Base-by-base conservation (phyloP, 1,284 basidiomycete species). In the Singerocomus inundabilis region DNA sequence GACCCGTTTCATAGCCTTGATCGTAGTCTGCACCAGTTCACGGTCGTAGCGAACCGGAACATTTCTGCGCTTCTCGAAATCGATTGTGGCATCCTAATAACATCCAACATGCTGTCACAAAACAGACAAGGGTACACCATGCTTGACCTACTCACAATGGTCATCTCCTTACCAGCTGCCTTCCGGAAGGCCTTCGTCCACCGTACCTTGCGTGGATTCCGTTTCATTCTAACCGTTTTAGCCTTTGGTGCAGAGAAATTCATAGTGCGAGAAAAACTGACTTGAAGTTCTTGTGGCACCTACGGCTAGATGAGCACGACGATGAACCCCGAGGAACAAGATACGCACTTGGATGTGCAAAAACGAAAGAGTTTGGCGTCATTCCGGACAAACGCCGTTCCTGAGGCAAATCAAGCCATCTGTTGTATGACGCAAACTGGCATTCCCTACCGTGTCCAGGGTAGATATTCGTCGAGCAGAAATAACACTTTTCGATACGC, bases 141-240 rank as follows among this genome's bases (percentile, higher is more conserved):
- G 37, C 16, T 36, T 40, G 18, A 44, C 24, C 24, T 11, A 72
- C 90, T 70, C 65, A 95, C 93, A 64, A 99, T 91, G 12, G 92
- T 96, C 97, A 99, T 99, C 76, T 99, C 97, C 77, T 99, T 99
- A 57, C 97, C 97, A 52, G 94, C 92, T 24, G 97, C 93, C 71
- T 96, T 98, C 61, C 97, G 84, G 83, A 99, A 99, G 15, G 97
- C 97, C 74, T 99, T 99, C 48, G 97, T 99, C 97, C 97, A 99
- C 63, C 93, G 83, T 44, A 99, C 95, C 75, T 99, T 99, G 57
- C 97, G 85, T 42, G 97, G 97, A 75, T 99, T 99, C 44, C 97
- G 89, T 79, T 99, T 99, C 96, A 99, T 98, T 75, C 93, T 96
- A 51, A 41, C 46, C 28, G 49, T 37, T 34, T 36, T 49, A 42